Evolutionary conservation across 352 stramenopile genomes (phyloP).

Genomic region (Phytophthora pseudosyringae): DNA sequence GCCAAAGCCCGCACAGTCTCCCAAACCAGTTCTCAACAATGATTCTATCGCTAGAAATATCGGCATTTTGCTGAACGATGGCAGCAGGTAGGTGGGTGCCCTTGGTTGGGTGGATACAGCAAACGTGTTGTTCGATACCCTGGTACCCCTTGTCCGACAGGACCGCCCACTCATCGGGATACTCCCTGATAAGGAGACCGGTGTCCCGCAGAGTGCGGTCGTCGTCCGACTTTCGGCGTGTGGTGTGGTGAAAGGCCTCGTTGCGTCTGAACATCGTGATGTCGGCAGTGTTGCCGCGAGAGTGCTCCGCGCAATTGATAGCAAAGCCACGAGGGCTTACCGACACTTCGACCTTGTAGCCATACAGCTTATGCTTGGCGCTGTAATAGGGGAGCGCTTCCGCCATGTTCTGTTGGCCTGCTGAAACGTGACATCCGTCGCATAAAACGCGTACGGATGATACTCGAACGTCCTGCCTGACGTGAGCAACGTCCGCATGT

Average conservation of each 20-base stretch:
- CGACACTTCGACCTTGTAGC: constrained; percentile 4
- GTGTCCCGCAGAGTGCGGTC: neutral
- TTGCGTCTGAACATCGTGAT: constrained; percentile 13
- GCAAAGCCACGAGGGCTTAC: neutral
- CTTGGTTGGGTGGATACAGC: constrained; percentile 9
- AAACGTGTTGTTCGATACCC: neutral
- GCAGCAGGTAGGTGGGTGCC: no score
- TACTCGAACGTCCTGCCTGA: neutral
- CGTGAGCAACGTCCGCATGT: neutral
- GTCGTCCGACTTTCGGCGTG: neutral
- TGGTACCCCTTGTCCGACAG: constrained; percentile 6
- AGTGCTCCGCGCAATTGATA: neutral
- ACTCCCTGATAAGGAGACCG: neutral
- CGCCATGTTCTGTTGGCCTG: constrained; percentile 6
- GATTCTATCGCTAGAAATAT: no score
- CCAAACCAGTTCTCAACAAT: constrained; percentile 19
- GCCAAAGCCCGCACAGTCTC: constrained; percentile 4
- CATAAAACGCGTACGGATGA: no score
- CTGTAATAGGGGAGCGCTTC: neutral
- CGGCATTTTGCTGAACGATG: no score
- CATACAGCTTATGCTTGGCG: neutral
- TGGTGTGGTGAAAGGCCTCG: neutral
- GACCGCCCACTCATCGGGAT: neutral
- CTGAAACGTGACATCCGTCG: constrained; percentile 12
- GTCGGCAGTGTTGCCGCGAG: neutral